A percentile compares a stretch with the other conserved stretches of the same genome.
phyloP scores from a whole-genome alignment of 441 rosid genomes.

The Euphorbia celastroides region DNA sequence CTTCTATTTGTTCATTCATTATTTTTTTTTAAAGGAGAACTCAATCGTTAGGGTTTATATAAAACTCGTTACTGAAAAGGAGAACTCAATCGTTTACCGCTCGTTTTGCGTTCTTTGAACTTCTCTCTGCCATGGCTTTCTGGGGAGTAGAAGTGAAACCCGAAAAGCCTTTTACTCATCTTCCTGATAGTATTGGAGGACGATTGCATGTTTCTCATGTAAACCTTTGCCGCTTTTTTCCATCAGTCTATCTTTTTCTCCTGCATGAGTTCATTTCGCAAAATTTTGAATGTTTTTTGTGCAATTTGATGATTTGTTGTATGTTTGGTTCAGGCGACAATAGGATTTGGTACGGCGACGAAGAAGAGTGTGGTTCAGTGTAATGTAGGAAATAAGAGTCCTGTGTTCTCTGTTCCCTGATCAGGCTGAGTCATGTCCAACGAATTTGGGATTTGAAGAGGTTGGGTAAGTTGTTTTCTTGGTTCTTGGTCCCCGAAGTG shows the following conservation, averaged over 20 bases:
- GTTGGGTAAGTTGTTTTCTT: constrained; percentile 62
- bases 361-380: constrained; percentile 58
- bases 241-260: too few species aligned
- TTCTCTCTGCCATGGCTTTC: constrained; percentile 10
- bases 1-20: too few species aligned
- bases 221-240: neutral
- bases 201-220: constrained; percentile 73
- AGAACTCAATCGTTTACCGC: neutral
- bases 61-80: neutral
- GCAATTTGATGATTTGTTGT: constrained; percentile 1
- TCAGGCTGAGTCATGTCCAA: constrained; percentile 43
- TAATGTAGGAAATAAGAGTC: constrained; percentile 58
- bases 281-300: neutral
- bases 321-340: constrained; percentile 44
- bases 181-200: constrained; percentile 18
- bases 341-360: constrained; percentile 42
- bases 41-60: constrained; percentile 1
- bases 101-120: neutral
- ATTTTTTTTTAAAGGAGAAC: too few species aligned
- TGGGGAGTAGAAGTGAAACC: constrained; percentile 66
- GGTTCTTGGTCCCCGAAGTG: constrained; percentile 60
- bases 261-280: too few species aligned
- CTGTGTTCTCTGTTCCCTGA: constrained; percentile 60
- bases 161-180: constrained; percentile 49
- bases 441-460: constrained; percentile 70